Percentiles rank a stretch among this genome's conserved stretches.
phyloP scores from a whole-genome alignment of 2,329 filamentous ascomycete genomes.

The Colletotrichum paranaense region DNA sequence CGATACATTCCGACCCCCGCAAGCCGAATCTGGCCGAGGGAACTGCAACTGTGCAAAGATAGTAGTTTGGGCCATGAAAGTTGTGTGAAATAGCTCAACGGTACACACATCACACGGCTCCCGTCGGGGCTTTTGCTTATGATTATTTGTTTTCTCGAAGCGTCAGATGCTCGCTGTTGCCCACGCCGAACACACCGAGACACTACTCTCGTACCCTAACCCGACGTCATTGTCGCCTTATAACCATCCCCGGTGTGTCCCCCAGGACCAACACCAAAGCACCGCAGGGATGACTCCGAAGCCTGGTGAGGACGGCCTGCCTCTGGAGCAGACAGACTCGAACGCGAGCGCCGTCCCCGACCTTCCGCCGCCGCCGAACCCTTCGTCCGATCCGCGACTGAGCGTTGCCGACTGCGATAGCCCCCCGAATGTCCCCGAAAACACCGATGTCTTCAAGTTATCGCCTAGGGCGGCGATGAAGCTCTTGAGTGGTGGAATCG shows the following conservation, averaged over 20 bases:
- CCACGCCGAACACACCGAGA: not conserved
- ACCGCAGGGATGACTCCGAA: constrained; percentile 16
- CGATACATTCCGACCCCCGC: constrained; percentile 6
- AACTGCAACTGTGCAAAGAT: constrained; percentile 6
- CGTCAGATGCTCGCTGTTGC: constrained; percentile 11
- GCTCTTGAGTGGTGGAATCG: constrained; percentile 78
- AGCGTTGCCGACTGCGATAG: constrained; percentile 39
- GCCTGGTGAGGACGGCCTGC: constrained; percentile 8
- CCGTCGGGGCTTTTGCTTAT: not conserved
- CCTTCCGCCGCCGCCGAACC: constrained; percentile 56
- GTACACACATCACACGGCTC: constrained; percentile 12
- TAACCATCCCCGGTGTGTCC: not conserved
- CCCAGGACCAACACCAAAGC: constrained; percentile 1
- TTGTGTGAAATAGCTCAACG: constrained; percentile 9
- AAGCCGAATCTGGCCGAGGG: constrained; percentile 25
- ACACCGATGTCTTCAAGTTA: constrained; percentile 79
- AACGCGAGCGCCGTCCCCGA: constrained; percentile 42
- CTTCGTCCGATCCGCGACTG: constrained; percentile 51
- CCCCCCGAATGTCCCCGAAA: constrained; percentile 44
- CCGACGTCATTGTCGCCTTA: constrained; percentile 1
- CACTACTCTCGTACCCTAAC: not conserved
- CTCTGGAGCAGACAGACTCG: constrained; percentile 37
- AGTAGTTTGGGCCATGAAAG: constrained; percentile 25
- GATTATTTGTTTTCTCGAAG: not conserved
- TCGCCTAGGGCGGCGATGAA: constrained; percentile 80